Conservation (phyloP, 768 basidiomycete species). For the Tulasnella calospora region DNA sequence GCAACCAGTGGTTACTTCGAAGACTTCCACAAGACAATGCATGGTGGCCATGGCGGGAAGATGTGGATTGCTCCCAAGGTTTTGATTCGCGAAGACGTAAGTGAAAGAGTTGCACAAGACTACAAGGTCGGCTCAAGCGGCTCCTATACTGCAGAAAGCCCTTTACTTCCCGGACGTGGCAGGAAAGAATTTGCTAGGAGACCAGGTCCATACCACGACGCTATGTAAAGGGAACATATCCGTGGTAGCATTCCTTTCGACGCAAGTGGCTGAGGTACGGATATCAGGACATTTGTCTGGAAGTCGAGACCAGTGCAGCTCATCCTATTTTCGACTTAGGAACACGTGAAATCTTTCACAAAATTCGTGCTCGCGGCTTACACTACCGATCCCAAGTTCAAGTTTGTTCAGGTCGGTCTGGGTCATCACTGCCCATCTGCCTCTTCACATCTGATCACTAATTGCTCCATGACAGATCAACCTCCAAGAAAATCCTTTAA, state of each 20-base stretch:
- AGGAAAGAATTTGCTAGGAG: conserved; percentile 60
- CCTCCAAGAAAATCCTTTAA: conserved; percentile 88
- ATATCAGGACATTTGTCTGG: background rate
- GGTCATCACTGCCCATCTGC: background rate
- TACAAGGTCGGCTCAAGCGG: background rate
- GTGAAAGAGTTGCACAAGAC: conserved; percentile 34
- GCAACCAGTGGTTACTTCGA: conserved; percentile 81
- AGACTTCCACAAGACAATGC: conserved; percentile 73
- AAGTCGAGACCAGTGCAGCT: background rate
- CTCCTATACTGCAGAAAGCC: conserved; percentile 57
- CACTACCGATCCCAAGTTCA: conserved; percentile 55
- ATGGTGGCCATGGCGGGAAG: conserved; percentile 70
- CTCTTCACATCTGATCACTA: background rate
- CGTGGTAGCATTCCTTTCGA: conserved; percentile 75
- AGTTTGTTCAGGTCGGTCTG: conserved; percentile 51
- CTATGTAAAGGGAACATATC: conserved; percentile 73
- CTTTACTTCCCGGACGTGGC: conserved; percentile 84
- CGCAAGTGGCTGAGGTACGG: conserved; percentile 79
- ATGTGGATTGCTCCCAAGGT: conserved; percentile 89
- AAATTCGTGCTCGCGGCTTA: conserved; percentile 52
- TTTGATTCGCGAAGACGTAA: conserved; percentile 83
- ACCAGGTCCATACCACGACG: conserved; percentile 65
- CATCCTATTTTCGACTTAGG: conserved; percentile 41
- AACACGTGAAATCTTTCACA: conserved; percentile 72
- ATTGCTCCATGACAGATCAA: conserved; percentile 53